Evolutionary conservation across 441 rosid genomes (phyloP).

Genomic region (Pelargonium myrrhifolium): DNA sequence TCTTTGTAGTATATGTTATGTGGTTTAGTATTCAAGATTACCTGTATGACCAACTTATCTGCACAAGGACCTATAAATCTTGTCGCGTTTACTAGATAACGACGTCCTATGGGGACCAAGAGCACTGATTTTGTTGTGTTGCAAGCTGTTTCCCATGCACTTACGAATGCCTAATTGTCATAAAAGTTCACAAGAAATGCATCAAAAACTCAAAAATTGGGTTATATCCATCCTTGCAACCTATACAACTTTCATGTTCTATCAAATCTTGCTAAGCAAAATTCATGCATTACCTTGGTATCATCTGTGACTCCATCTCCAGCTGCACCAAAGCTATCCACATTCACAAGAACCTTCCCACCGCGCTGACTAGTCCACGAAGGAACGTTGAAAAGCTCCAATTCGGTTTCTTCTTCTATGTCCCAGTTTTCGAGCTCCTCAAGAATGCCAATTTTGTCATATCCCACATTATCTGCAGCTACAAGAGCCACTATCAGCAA

Average conservation of each 20-base stretch:
- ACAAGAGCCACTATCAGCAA: constrained; percentile 44
- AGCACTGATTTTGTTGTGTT: constrained; percentile 55
- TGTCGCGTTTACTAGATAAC: constrained; percentile 70
- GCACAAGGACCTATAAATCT: constrained; percentile 83
- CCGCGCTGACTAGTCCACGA: constrained; percentile 50
- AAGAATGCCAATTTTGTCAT: constrained; percentile 36
- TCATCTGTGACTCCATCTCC: constrained; percentile 93
- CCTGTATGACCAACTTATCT: constrained; percentile 67
- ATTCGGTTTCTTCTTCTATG: constrained; percentile 43
- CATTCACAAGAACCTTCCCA: constrained; percentile 70
- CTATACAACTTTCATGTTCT: background rate
- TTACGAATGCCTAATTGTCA: constrained; percentile 49
- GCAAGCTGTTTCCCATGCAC: constrained; percentile 74
- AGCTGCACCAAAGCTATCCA: constrained; percentile 82
- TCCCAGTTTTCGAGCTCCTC: constrained; percentile 54
- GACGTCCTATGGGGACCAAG: constrained; percentile 63
- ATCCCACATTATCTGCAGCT: constrained; percentile 36
- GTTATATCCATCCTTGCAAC: background rate
- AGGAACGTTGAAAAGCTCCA: constrained; percentile 34
- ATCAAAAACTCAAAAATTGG: constrained; percentile 2
- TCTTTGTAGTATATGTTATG: background rate
- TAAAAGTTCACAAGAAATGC: constrained; percentile 14
- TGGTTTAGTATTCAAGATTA: constrained; percentile 14
- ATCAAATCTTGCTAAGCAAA: background rate
- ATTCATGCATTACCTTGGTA: constrained; percentile 45